Evolutionary conservation across 2,329 filamentous ascomycete genomes (phyloP).

Genomic region (Penicillium psychrosexuale): DNA sequence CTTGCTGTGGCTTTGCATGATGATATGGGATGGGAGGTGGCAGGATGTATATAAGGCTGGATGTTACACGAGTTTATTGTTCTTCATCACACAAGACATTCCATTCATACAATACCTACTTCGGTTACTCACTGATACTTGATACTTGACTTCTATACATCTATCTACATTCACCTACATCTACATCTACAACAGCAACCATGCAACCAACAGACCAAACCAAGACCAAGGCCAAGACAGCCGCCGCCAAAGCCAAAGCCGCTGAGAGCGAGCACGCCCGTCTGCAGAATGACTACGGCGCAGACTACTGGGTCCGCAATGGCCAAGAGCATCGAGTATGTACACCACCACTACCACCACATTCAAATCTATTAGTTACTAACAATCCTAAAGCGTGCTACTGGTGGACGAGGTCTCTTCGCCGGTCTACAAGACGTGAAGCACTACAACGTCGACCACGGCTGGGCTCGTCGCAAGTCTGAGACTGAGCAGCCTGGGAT

Average conservation of each 20-base stretch:
- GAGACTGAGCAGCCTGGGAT: conserved; percentile 14
- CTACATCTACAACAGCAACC: not conserved
- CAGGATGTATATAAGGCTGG: conserved; percentile 4
- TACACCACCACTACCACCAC: not conserved
- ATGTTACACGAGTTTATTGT: not conserved
- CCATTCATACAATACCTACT: not conserved
- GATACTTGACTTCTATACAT: not conserved
- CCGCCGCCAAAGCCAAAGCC: conserved; percentile 9
- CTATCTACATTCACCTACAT: not conserved
- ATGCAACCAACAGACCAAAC: not conserved
- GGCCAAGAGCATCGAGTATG: conserved; percentile 24
- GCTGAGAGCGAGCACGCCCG: conserved; percentile 13
- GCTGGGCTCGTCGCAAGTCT: conserved; percentile 34
- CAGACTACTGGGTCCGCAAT: conserved; percentile 37
- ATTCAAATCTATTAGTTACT: not conserved
- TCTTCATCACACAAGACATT: not conserved
- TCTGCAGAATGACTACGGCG: conserved; percentile 35
- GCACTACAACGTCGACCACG: conserved; percentile 38
- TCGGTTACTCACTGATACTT: not conserved
- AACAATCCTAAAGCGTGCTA: conserved; percentile 25
- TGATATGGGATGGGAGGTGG: no score
- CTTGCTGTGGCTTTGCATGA: not conserved
- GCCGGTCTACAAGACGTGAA: conserved; percentile 40
- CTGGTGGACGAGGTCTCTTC: conserved; percentile 38
- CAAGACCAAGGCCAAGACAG: conserved; percentile 1